phyloP scores from a whole-genome alignment of 225 moss, liverwort and hornwort genomes.

The Marchantia polymorpha region DNA sequence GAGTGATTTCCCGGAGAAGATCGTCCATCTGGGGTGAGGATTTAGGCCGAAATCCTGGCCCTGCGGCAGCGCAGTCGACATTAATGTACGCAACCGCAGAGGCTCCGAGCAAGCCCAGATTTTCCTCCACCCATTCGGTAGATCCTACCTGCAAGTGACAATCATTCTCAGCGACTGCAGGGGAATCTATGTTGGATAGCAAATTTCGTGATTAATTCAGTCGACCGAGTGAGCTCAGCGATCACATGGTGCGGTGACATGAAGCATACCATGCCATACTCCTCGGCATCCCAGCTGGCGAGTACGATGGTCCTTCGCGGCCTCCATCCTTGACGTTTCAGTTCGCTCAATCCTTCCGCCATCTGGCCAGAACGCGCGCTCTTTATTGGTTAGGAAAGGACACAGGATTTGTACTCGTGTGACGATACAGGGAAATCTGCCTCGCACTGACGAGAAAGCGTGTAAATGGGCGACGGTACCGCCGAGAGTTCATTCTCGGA shows the following conservation, averaged over 20 bases:
- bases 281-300: constrained; percentile 94
- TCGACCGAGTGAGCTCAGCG: background rate
- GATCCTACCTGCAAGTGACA: constrained; percentile 65
- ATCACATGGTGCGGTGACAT: background rate
- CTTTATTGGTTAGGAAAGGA: background rate
- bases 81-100: constrained; percentile 80
- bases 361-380: constrained; percentile 44
- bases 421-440: background rate
- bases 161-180: background rate
- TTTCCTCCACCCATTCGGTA: constrained; percentile 95
- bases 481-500: too few species aligned
- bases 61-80: constrained; percentile 82
- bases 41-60: constrained; percentile 57
- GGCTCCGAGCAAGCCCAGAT: constrained; percentile 55
- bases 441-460: too few species aligned
- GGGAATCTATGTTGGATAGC: background rate
- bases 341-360: constrained; percentile 61
- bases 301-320: constrained; percentile 70
- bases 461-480: background rate
- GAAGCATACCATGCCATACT: constrained; percentile 63
- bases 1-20: constrained; percentile 60
- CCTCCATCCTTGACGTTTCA: constrained; percentile 65
- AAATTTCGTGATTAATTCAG: background rate
- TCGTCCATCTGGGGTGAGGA: constrained; percentile 74
- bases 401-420: background rate